A percentile compares a stretch with the other conserved stretches of the same genome.
phyloP scores from a whole-genome alignment of 139 green algal genomes.

The Chlamydomonas asymmetrica region DNA sequence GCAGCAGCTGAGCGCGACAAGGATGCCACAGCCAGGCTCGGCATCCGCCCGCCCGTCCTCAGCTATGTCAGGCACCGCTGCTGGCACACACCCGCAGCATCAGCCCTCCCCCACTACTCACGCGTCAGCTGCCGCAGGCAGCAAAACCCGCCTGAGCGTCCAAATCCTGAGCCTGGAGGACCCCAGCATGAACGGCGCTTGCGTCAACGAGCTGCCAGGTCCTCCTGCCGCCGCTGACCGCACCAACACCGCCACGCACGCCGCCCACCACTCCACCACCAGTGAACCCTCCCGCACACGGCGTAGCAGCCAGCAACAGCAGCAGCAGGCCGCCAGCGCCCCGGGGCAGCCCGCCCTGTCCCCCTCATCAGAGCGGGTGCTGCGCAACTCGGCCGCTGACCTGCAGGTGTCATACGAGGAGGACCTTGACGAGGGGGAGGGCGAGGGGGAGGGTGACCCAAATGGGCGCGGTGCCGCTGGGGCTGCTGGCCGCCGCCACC shows the following conservation, averaged over 20 bases:
- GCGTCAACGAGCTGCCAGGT: background rate
- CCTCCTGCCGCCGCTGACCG: background rate
- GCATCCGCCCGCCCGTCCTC: too few relatives aligned
- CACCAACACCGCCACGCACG: background rate
- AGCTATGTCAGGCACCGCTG: too few relatives aligned
- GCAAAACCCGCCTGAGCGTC: background rate
- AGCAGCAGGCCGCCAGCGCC: background rate
- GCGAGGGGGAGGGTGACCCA: background rate
- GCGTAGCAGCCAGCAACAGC: background rate
- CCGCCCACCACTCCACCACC: background rate
- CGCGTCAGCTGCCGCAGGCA: background rate
- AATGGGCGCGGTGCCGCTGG: background rate
- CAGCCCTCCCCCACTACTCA: too few relatives aligned
- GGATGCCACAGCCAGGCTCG: background rate
- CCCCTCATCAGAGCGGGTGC: conserved; percentile 3
- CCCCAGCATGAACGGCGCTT: background rate
- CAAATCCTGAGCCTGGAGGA: background rate
- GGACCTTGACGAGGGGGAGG: background rate
- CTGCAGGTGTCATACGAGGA: conserved; percentile 19
- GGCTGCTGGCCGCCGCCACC: background rate
- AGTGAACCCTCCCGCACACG: background rate
- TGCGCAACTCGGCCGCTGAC: conserved; percentile 26
- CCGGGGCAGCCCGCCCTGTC: background rate
- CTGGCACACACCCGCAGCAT: too few relatives aligned
- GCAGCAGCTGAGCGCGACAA: background rate